Base-by-base conservation (phyloP, 306 rosid genomes). In the cucumber (Cucumis sativus) region DNA sequence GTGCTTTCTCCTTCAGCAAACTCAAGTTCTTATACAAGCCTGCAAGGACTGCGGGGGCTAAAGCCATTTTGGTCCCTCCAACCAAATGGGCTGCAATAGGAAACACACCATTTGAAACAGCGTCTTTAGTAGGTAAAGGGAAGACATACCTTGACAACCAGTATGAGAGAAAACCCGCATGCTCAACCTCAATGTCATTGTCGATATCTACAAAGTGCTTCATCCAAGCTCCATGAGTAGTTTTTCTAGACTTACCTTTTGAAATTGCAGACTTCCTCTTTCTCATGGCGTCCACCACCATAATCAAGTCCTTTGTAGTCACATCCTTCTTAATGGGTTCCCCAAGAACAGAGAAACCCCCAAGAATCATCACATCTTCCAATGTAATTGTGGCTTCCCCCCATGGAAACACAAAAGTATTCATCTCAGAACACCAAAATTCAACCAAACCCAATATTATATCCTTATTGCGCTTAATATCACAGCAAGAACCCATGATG, bases 121-220 rank as follows among this genome's bases (percentile, higher is more conserved):
- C 21, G 8, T 15, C 79, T 14, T 10, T 12, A 33, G 61, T 20
- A 25, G 8, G 47, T 28, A 16, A 16, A 49, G 84, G 86, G 8
- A 89, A 89, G 0, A 87, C 89, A 79, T 78, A 92, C 87, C 85
- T 84, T 0, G 84, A 80, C 4, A 89, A 65, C 92, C 97, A 91
- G 10, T 77, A 17, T 0, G 78, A 25, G 30, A 89, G 74, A 41
- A 92, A 88, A 0, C 75, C 97, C 4, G 65, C 90, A 41, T 88
- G 91, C 67, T 89, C 92, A 21, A 85, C 5, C 2, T 75, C 60
- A 18, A 73, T 83, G 12, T 49, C 82, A 25, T 25, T 77, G 64
- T 41, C 82, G 20, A 20, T 74, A 64, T 70, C 81, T 90, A 82
- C 77, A 63, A 89, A 89, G 70, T 78, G 75, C 62, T 2, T 68